Percentiles rank a stretch among this genome's conserved stretches.
Conservation (phyloP, 2,329 filamentous ascomycete species). For the Aspergillus thermomutatus region DNA sequence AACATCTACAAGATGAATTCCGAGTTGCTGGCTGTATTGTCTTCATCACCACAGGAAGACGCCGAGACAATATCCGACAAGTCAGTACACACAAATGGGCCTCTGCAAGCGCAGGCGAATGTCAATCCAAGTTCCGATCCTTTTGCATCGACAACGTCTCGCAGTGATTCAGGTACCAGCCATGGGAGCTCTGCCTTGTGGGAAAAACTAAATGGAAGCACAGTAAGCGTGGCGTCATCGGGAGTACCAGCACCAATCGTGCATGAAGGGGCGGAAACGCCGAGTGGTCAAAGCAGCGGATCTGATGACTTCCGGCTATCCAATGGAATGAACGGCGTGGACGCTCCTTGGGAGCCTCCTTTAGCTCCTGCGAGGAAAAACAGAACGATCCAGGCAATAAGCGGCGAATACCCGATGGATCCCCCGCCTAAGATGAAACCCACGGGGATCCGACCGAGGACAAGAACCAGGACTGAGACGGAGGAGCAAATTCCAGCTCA, state of each 20-base stretch:
- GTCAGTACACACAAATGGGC: slow-evolving; percentile 25
- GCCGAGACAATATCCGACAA: slow-evolving; percentile 30
- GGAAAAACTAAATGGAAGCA: slow-evolving; percentile 49
- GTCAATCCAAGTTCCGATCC: slow-evolving; percentile 40
- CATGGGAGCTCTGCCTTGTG: slow-evolving; percentile 45
- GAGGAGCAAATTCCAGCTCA: slow-evolving; percentile 39
- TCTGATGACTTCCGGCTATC: slow-evolving; percentile 38
- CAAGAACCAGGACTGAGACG: slow-evolving; percentile 36
- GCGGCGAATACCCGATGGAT: slow-evolving; percentile 51
- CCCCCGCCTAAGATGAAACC: slow-evolving; percentile 64
- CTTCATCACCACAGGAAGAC: slow-evolving; percentile 32
- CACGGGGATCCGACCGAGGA: slow-evolving; percentile 40
- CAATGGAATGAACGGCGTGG: slow-evolving; percentile 27
- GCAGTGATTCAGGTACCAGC: slow-evolving; percentile 30
- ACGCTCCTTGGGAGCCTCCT: slow-evolving; percentile 40
- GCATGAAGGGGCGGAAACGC: slow-evolving; percentile 63
- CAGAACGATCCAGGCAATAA: slow-evolving; percentile 52
- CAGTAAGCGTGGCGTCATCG: slow-evolving; percentile 37
- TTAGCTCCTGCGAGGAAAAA: slow-evolving; percentile 48
- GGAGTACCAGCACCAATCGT: slow-evolving; percentile 27
- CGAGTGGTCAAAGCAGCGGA: slow-evolving; percentile 49
- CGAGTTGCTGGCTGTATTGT: slow-evolving; percentile 56
- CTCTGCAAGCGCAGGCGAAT: slow-evolving; percentile 37
- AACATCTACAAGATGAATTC: slow-evolving; percentile 80
- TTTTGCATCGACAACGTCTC: slow-evolving; percentile 36